A percentile compares a stretch with the other conserved stretches of the same genome.
Conservation (phyloP, 305 asterid species). For the Solanum chacoense region DNA sequence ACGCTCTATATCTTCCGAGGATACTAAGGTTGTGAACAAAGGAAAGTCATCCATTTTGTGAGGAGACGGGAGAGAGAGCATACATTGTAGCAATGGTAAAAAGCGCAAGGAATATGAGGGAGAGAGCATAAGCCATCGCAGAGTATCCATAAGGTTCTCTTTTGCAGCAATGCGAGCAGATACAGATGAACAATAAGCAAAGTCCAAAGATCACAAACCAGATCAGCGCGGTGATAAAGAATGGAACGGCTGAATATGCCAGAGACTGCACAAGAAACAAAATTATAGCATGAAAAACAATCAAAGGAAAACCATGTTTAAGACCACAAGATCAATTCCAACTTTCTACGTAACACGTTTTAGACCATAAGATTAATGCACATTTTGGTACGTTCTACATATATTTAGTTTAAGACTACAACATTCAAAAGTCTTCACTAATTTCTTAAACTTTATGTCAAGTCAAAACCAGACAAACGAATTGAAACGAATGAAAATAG, state of each 20-base stretch:
- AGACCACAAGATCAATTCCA: background rate
- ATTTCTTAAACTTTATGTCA: background rate
- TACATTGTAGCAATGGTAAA: slow-evolving; percentile 59
- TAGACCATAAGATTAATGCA: background rate
- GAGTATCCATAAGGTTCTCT: slow-evolving; percentile 61
- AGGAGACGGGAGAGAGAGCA: background rate
- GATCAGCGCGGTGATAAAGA: slow-evolving; percentile 44
- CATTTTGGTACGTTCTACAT: background rate
- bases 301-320: background rate
- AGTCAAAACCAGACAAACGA: background rate
- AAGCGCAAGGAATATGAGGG: slow-evolving; percentile 49
- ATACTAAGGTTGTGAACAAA: background rate
- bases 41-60: background rate
- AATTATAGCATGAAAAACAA: background rate
- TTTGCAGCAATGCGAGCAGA: slow-evolving; percentile 45
- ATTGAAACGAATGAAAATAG: background rate
- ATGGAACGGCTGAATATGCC: slow-evolving; percentile 53
- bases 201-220: slow-evolving; percentile 63
- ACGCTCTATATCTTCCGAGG: background rate
- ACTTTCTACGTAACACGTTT: background rate
- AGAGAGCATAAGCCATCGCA: slow-evolving; percentile 48
- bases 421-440: background rate
- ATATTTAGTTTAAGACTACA: background rate
- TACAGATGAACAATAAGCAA: slow-evolving; percentile 33
- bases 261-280: slow-evolving; percentile 60